A percentile compares a stretch with the other conserved stretches of the same genome.
These are phyloP conservation scores for Luffa acutangula DNA, from an alignment of 306 rosid species.

Conservation along the genomic window DNA sequence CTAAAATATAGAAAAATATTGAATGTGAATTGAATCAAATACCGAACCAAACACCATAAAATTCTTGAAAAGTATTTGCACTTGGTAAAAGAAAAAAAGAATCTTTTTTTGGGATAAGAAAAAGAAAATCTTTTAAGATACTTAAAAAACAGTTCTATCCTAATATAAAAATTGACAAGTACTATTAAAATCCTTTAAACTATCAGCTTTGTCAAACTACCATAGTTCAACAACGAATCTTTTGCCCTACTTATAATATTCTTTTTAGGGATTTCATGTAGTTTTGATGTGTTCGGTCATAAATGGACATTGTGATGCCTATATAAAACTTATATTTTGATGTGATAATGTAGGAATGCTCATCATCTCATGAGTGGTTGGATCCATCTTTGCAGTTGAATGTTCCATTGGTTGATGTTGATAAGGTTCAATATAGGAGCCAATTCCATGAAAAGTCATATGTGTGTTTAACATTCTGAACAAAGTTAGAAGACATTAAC, in stretches of 20 bases:
- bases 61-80: too few relatives aligned
- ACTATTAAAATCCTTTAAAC: neutral
- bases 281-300: neutral
- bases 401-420: conserved; percentile 91
- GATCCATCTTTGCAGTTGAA: conserved; percentile 48
- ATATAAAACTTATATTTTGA: neutral
- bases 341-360: conserved; percentile 33
- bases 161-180: too few relatives aligned
- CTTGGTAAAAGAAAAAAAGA: too few relatives aligned
- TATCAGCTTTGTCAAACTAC: neutral
- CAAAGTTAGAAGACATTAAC: neutral
- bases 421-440: conserved; percentile 46
- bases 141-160: too few relatives aligned
- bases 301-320: neutral
- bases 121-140: too few relatives aligned
- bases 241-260: neutral
- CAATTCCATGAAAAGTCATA: neutral
- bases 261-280: neutral
- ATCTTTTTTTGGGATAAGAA: too few relatives aligned
- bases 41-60: too few relatives aligned
- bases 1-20: too few relatives aligned
- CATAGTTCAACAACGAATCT: neutral
- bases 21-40: too few relatives aligned
- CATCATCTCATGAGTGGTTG: conserved; percentile 51
- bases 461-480: neutral